Evolutionary conservation across 169 alveolate genomes (phyloP), one percentile per base, ranked within the genome.

Genomic region (Eimeria necatrix): DNA sequence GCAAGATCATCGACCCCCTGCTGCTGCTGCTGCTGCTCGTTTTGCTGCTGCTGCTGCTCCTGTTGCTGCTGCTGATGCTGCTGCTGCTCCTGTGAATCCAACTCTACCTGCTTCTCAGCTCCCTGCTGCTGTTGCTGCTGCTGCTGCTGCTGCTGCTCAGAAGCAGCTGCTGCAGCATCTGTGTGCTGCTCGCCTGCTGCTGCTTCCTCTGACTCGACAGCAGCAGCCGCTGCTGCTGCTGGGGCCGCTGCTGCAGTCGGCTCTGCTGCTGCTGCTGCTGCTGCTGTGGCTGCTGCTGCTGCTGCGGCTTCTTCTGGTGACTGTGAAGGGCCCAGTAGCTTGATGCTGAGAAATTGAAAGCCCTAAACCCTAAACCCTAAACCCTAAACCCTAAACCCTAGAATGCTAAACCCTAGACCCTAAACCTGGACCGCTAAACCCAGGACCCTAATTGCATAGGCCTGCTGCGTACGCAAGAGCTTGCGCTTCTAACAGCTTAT

Each of bases 11-110:
- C 64, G 7, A 61, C 70, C 12, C 64, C 59, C 64, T 41, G 64
- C 64, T 78, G 64, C 64, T 78, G 41, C 88, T 78, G 68, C 88
- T 78, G 88, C 88, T n/a, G 56, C 53, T 8, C 9, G 32, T 22
- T 20, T 22, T 68, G 78, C 20, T 68, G 78, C 78, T 9, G 78
- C n/a, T 22, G 32, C n/a, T n/a, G n/a, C n/a, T n/a, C n/a, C n/a
- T n/a, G n/a, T n/a, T n/a, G n/a, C n/a, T n/a, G n/a, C n/a, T n/a
- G n/a, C n/a, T 41, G 85, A 41, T 74, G 85, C 85, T 41, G 49
- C 85, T 22, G 60, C 88, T 26, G 53, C 6, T 10, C 22, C 74
- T 8, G 74, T 9, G 16, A 6, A 1, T 61, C 22, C n/a, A 20
- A n/a, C 64, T 56, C 64, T 16, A 12, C 84, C 10, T 68, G 78